A percentile compares a stretch with the other conserved stretches of the same genome.
These are phyloP conservation scores for Cutaneotrichosporon spelunceum DNA, from an alignment of 1,284 basidiomycete genomes.

Conservation along the genomic window DNA sequence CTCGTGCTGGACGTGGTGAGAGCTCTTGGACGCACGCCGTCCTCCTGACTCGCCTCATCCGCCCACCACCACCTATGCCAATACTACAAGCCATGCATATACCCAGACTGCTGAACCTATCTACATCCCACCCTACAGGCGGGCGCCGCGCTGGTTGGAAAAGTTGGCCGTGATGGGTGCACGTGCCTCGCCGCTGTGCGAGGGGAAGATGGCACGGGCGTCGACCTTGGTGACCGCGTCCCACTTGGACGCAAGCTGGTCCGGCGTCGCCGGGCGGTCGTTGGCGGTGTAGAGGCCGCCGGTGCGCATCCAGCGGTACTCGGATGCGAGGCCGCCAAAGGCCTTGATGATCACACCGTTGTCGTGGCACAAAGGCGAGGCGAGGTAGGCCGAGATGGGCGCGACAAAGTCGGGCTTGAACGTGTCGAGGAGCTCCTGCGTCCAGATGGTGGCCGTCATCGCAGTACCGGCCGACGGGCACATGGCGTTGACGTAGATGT, in stretches of 20 bases:
- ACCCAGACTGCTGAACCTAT: neutral
- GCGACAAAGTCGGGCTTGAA: constrained; percentile 79
- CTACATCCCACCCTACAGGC: neutral
- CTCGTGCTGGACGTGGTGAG: no score
- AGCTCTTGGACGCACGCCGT: no score
- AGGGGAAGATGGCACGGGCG: constrained; percentile 72
- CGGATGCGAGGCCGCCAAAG: constrained; percentile 86
- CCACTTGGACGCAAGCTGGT: constrained; percentile 76
- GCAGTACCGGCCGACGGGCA: constrained; percentile 87
- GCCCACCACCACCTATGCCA: neutral
- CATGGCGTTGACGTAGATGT: constrained; percentile 82
- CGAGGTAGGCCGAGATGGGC: constrained; percentile 87
- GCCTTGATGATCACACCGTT: constrained; percentile 82
- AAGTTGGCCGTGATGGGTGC: constrained; percentile 79
- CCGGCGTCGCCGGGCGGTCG: constrained; percentile 68
- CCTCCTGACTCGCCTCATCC: neutral
- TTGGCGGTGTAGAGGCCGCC: constrained; percentile 72
- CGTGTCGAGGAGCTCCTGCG: constrained; percentile 85
- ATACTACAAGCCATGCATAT: constrained; percentile 4
- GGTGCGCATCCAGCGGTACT: constrained; percentile 89
- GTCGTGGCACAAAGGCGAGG: constrained; percentile 71
- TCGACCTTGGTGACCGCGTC: constrained; percentile 77
- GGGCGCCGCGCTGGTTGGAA: constrained; percentile 54
- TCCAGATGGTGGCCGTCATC: constrained; percentile 85
- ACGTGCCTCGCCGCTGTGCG: constrained; percentile 67